A percentile compares a stretch with the other conserved stretches of the same genome.
Evolutionary conservation across 1,284 basidiomycete genomes (phyloP).

Genomic region (Lentinula novae-zelandiae): DNA sequence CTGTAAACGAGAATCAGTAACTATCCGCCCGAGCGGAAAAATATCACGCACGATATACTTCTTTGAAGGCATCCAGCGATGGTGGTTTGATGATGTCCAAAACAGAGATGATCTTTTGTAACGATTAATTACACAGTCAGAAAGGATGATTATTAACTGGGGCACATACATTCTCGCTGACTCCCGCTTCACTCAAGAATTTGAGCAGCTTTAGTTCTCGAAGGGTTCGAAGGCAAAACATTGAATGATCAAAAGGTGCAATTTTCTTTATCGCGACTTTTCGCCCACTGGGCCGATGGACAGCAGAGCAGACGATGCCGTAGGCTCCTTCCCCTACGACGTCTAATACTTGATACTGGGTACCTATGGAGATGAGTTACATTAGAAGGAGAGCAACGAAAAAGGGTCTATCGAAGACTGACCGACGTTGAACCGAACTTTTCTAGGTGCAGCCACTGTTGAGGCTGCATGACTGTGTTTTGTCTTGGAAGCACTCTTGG

Average conservation of each 20-base stretch:
- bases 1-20: slow-evolving; percentile 41
- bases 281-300: slow-evolving; percentile 75
- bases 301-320: slow-evolving; percentile 86
- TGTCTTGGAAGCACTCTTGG: slow-evolving; percentile 35
- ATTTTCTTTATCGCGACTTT: slow-evolving; percentile 93
- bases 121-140: slow-evolving; percentile 11
- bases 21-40: slow-evolving; percentile 45
- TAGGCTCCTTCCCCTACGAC: slow-evolving; percentile 89
- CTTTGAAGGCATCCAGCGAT: slow-evolving; percentile 88
- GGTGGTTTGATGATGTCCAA: slow-evolving; percentile 92
- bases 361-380: slow-evolving; percentile 40
- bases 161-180: slow-evolving; percentile 84
- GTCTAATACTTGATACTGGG: slow-evolving; percentile 85
- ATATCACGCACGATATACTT: slow-evolving; percentile 80
- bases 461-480: slow-evolving; percentile 59
- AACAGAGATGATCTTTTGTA: slow-evolving; percentile 88
- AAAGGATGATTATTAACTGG: slow-evolving; percentile 9
- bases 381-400: slow-evolving; percentile 10
- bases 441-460: slow-evolving; percentile 71
- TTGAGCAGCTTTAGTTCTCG: slow-evolving; percentile 88
- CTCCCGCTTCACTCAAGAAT: slow-evolving; percentile 86
- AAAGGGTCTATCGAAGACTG: slow-evolving; percentile 29
- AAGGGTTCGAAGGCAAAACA: slow-evolving; percentile 86
- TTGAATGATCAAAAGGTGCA: slow-evolving; percentile 88
- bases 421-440: slow-evolving; percentile 93